Evolutionary conservation across 2,329 filamentous ascomycete genomes (phyloP).

Genomic region (Aspergillus sp.): DNA sequence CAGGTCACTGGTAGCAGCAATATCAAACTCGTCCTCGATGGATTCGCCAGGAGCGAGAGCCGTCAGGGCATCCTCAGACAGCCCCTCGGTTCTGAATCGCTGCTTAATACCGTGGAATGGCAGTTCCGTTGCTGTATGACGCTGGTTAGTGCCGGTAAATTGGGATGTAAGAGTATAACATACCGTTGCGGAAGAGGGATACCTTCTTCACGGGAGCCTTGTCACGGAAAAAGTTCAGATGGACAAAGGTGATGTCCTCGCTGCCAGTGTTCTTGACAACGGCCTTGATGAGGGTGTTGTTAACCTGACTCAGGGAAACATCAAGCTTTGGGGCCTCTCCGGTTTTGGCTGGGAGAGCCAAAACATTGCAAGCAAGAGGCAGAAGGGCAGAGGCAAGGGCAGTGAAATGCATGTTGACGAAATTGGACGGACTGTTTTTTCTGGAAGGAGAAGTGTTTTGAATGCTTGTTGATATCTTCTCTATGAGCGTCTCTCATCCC

Average conservation of each 20-base stretch:
- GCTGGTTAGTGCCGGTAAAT: slow-evolving; percentile 8
- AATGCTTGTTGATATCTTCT: not conserved
- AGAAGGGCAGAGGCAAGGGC: slow-evolving; percentile 21
- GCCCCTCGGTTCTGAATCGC: slow-evolving; percentile 24
- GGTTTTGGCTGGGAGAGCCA: slow-evolving; percentile 17
- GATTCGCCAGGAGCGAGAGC: slow-evolving; percentile 28
- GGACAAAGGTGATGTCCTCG: slow-evolving; percentile 33
- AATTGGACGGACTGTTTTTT: not conserved
- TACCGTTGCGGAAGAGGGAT: slow-evolving; percentile 32
- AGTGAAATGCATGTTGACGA: slow-evolving; percentile 21
- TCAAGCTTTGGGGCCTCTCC: slow-evolving; percentile 23
- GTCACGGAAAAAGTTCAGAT: slow-evolving; percentile 38
- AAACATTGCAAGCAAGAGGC: slow-evolving; percentile 17
- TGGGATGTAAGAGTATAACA: slow-evolving; percentile 16
- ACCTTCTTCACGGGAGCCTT: slow-evolving; percentile 36
- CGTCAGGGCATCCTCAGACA: slow-evolving; percentile 30
- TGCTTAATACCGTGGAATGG: slow-evolving; percentile 33
- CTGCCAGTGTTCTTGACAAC: slow-evolving; percentile 35
- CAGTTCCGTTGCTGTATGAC: slow-evolving; percentile 24
- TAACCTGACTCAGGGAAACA: slow-evolving; percentile 30
- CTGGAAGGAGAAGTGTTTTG: not conserved
- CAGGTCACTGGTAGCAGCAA: slow-evolving; percentile 42
- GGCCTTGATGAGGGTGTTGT: slow-evolving; percentile 35
- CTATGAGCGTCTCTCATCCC: not conserved
- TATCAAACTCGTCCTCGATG: slow-evolving; percentile 33